A percentile compares a stretch with the other conserved stretches of the same genome.
These are phyloP conservation scores for Saccharomyces jurei DNA, from an alignment of 805 yeast species.

Conservation along the genomic window DNA sequence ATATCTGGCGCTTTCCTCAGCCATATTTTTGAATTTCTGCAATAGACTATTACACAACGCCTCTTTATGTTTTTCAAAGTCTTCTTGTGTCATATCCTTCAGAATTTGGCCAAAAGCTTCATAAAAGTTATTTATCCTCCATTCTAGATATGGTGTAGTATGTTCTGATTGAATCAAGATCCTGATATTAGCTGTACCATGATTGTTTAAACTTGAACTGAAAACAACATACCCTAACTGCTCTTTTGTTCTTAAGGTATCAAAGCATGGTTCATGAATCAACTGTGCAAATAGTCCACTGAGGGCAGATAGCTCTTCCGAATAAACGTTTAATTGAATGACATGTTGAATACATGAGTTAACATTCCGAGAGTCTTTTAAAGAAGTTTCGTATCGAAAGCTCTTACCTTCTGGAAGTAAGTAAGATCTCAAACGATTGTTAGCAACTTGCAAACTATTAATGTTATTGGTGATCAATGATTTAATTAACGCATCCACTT, in stretches of 20 bases:
- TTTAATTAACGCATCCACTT: slow-evolving; percentile 39
- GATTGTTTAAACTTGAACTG: slow-evolving; percentile 58
- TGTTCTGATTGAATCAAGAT: slow-evolving; percentile 80
- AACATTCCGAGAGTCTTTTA: slow-evolving; percentile 62
- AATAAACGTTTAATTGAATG: slow-evolving; percentile 56
- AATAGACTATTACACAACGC: slow-evolving; percentile 59
- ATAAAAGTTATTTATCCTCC: slow-evolving; percentile 66
- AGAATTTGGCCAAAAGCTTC: slow-evolving; percentile 39
- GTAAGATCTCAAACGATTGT: slow-evolving; percentile 33
- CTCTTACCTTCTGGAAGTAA: slow-evolving; percentile 34
- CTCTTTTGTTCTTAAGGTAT: slow-evolving; percentile 84
- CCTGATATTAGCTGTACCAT: slow-evolving; percentile 54
- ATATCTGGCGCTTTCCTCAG: slow-evolving; percentile 63
- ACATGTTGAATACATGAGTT: slow-evolving; percentile 80
- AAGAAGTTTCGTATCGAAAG: slow-evolving; percentile 39
- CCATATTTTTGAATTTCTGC: slow-evolving; percentile 67
- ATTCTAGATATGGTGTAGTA: slow-evolving; percentile 62
- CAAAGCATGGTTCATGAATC: slow-evolving; percentile 80
- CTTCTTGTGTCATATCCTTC: slow-evolving; percentile 48
- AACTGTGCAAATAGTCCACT: slow-evolving; percentile 66
- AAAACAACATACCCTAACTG: slow-evolving; percentile 93
- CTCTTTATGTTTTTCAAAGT: slow-evolving; percentile 58
- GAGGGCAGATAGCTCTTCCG: slow-evolving; percentile 36
- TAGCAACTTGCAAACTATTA: slow-evolving; percentile 22
- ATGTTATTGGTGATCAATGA: slow-evolving; percentile 39